These are phyloP conservation scores for Castanea sativa DNA, from an alignment of 306 rosid genomes.

Conservation along the genomic window DNA sequence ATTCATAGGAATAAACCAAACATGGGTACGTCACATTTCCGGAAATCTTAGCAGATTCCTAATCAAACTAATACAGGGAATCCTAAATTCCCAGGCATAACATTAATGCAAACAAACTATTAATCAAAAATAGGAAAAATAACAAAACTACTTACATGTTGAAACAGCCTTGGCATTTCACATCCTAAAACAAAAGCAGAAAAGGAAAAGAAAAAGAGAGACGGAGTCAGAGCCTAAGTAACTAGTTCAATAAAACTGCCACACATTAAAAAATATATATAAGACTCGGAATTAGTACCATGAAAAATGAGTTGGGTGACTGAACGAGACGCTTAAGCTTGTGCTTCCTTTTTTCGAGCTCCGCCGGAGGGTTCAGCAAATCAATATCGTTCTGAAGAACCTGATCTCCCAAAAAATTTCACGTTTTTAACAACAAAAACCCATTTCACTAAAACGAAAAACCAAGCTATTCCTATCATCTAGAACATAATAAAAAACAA, in stretches of 20 bases:
- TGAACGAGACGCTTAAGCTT: slow-evolving; percentile 56
- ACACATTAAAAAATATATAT: too few species aligned
- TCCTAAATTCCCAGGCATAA: too few species aligned
- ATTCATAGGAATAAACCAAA: too few species aligned
- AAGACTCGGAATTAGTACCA: slow-evolving; percentile 24
- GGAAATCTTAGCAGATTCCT: too few species aligned
- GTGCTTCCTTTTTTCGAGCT: slow-evolving; percentile 51
- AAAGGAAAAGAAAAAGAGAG: not conserved
- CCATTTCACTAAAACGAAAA: too few species aligned
- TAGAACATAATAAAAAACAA: too few species aligned
- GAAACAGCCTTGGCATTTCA: slow-evolving; percentile 58
- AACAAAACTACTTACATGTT: slow-evolving; percentile 40
- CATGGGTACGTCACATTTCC: too few species aligned
- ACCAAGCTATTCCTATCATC: too few species aligned
- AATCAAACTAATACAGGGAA: too few species aligned
- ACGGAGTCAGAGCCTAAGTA: too few species aligned
- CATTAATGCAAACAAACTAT: not conserved
- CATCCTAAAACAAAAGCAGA: slow-evolving; percentile 32
- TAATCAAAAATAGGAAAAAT: not conserved
- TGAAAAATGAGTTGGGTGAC: slow-evolving; percentile 53
- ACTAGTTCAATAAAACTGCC: too few species aligned
- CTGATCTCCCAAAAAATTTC: slow-evolving; percentile 12
- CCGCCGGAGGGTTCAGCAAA: slow-evolving; percentile 50
- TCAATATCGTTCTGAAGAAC: slow-evolving; percentile 58
- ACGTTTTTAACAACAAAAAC: not conserved